phyloP scores from a whole-genome alignment of 192 early-diverging fungal species.

The Coemansia sp. region DNA sequence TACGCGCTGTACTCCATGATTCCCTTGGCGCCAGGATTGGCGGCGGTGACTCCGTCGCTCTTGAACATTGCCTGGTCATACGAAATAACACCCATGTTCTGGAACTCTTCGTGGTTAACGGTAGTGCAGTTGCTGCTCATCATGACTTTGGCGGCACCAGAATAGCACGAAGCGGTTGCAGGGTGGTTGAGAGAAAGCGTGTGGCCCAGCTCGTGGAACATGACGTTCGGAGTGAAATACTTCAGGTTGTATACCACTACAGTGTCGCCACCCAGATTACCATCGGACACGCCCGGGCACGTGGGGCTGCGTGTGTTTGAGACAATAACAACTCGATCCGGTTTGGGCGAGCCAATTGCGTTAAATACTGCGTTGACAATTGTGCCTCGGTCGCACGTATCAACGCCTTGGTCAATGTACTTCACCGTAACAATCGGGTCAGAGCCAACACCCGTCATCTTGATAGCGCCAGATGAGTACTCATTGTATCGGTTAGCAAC shows the following conservation, averaged over 20 bases:
- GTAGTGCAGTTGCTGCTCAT: slow-evolving; percentile 4
- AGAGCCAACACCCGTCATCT: neutral
- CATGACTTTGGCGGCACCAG: neutral
- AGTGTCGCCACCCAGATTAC: neutral
- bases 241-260: neutral
- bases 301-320: neutral
- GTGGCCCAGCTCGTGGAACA: slow-evolving; percentile 5
- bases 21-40: too few species aligned
- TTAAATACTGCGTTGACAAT: neutral
- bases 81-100: slow-evolving; percentile 2
- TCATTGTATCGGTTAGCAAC: neutral
- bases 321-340: neutral
- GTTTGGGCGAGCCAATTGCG: neutral
- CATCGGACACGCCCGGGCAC: neutral
- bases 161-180: neutral
- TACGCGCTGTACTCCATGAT: too few species aligned
- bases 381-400: neutral
- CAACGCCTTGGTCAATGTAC: neutral
- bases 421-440: slow-evolving; percentile 1
- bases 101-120: neutral
- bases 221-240: neutral
- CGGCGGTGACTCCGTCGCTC: too few species aligned
- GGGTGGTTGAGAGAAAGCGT: neutral
- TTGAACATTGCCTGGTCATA: slow-evolving; percentile 1
- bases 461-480: slow-evolving; percentile 4